Base-by-base conservation (phyloP, 768 basidiomycete species). In the Amanita phalloides region DNA sequence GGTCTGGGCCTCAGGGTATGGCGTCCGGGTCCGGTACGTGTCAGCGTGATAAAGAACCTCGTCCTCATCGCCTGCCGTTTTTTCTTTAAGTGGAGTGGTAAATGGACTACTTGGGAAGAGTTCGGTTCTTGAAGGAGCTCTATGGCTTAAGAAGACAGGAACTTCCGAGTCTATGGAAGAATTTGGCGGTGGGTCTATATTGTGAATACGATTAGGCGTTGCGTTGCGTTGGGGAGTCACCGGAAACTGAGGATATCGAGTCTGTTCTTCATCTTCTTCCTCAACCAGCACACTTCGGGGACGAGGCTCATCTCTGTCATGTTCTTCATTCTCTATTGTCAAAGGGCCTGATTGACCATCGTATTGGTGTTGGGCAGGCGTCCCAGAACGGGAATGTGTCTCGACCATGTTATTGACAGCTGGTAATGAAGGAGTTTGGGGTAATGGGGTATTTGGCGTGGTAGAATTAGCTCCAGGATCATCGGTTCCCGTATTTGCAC, bases 21-120 rank as follows among this genome's bases (percentile, higher is more conserved):
- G 72, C 11, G 75, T 74, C 36, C 75, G 73, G 33, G 68, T 62
- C 54, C 73, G 68, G 54, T 71, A 68, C 11, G 73, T 76, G 58
- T 82, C 81, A 39, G 78, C 76, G 43, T 76, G 74, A 61, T 78
- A 84, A 28, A 84, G 62, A 25, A 86, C 80, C 54, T 83, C 86
- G 20, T 89, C 85, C 14, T 86, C 84, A 21, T 80, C 73, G 45
- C 69, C 72, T 28, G 75, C 64, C 35, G 71, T 65, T 39, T 73
- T 71, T 63, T 89, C 88, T 64, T 78, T 81, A 48, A 85, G 61
- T 0, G 86, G 88, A 2, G 80, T 81, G 9, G 76, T 77, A 58
- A 87, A 88, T 11, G 87, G 85, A 62, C 84, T 90, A 26, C 72
- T 77, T 5, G 82, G 77, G 64, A 82, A 81, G 11, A 64, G 51